A percentile compares a stretch with the other conserved stretches of the same genome.
These are phyloP conservation scores for Allium sativum DNA, from an alignment of 106 monocot genomes.

Conservation along the genomic window DNA sequence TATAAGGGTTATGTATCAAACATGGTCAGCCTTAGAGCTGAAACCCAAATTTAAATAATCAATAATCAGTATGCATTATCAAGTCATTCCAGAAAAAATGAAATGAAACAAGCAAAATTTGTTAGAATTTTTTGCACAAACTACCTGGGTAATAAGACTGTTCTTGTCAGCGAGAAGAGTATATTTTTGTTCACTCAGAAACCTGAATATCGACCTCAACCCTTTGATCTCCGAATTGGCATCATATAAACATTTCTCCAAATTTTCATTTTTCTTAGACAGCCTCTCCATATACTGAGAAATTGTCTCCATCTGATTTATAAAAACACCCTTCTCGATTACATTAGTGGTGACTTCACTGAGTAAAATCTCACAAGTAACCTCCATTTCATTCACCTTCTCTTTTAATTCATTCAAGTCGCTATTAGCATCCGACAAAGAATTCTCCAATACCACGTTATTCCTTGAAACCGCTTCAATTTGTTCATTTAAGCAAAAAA, in stretches of 20 bases:
- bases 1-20: too few relatives aligned
- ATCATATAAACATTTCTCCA: slow-evolving; percentile 27
- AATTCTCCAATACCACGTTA: slow-evolving; percentile 26
- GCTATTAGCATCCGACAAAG: slow-evolving; percentile 23
- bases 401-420: slow-evolving; percentile 30
- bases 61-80: too few relatives aligned
- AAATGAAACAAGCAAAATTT: too few relatives aligned
- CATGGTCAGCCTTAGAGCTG: too few relatives aligned
- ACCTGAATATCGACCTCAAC: slow-evolving; percentile 14
- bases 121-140: not conserved
- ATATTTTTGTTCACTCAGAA: slow-evolving; percentile 20
- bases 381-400: slow-evolving; percentile 19
- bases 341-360: slow-evolving; percentile 20
- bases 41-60: too few relatives aligned
- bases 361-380: slow-evolving; percentile 13
- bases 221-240: slow-evolving; percentile 17
- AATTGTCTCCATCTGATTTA: slow-evolving; percentile 17
- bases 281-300: slow-evolving; percentile 18
- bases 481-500: slow-evolving; percentile 16
- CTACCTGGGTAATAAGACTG: slow-evolving; percentile 26
- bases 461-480: slow-evolving; percentile 29
- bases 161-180: slow-evolving; percentile 20
- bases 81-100: too few relatives aligned
- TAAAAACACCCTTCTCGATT: slow-evolving; percentile 22
- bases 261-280: slow-evolving; percentile 19